Base-by-base conservation (phyloP, 352 stramenopile genomes). In the Pythium dissotocum region DNA sequence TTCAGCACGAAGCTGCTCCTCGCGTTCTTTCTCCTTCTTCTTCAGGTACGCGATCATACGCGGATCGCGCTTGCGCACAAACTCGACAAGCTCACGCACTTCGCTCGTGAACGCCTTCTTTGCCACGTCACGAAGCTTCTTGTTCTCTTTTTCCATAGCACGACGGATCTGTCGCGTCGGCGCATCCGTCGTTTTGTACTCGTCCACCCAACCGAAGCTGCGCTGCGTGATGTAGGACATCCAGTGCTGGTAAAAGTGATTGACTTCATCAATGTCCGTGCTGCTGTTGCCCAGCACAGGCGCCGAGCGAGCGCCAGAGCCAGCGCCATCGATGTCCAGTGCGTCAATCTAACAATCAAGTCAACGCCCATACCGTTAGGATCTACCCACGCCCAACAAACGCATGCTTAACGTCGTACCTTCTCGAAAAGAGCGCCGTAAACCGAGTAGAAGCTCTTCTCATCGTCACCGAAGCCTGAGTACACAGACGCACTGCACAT, bases 141-240 rank as follows among this genome's bases (percentile, higher is more conserved):
- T 91, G 71, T 96, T 96, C 63, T 94, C 88, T 67, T 96, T 96
- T 61, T 96, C 88, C 87, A 94, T 94, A 4, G 85, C 82, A 38
- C 88, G 82, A 21, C 88, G 76, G 48, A 96, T 82, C 58, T 90
- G 69, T 26, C 88, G 82, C 28, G 77, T 96, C 36, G 88, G 83
- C 14, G 83, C 88, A 57, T 96, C 86, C 33, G 81, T 87, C 53
- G 86, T 91, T 61, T 88, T 90, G 77, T 94, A 96, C 67, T 89
- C 81, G 57, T 96, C 87, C 26, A 91, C 72, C 83, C 85, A 94
- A 26, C 78, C 73, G 65, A 96, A 96, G 52, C 63, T 79, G 44
- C 84, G 88, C 68, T 88, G 79, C 24, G 86, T 83, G 51, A 83
- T 76, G 71, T 93, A 96, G 46, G 79, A 83, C 56, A 76, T 76